These are phyloP conservation scores for Citrus reticulata DNA, from an alignment of 345 rosid species.

Conservation along the genomic window DNA sequence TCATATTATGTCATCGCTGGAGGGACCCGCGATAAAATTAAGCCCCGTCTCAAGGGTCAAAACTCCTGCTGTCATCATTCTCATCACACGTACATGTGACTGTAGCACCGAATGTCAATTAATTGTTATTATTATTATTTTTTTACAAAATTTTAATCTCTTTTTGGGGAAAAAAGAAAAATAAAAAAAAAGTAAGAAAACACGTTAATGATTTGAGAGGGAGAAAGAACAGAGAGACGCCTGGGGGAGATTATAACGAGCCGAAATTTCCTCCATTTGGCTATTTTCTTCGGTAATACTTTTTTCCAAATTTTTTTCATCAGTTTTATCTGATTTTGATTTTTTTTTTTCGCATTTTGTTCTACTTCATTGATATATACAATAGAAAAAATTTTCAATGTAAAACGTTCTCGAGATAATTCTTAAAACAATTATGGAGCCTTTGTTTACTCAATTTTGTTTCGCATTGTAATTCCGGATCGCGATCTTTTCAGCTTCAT, in stretches of 20 bases:
- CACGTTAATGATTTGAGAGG: not conserved
- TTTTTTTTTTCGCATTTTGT: not conserved
- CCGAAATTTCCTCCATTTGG: not conserved
- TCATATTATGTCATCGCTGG: no score
- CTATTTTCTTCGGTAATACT: not conserved
- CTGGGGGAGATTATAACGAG: not conserved
- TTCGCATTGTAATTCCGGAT: not conserved
- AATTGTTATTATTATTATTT: no score
- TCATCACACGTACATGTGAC: no score
- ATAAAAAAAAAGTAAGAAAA: not conserved
- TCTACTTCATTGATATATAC: not conserved
- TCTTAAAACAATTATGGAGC: not conserved
- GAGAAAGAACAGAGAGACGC: not conserved
- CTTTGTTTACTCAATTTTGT: not conserved
- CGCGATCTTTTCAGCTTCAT: not conserved
- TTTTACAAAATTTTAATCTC: not conserved
- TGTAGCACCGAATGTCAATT: no score
- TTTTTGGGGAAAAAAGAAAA: no score
- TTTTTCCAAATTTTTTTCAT: not conserved
- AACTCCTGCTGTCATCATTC: no score
- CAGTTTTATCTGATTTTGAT: not conserved
- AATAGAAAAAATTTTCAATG: no score
- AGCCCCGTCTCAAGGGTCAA: no score
- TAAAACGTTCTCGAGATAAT: not conserved
- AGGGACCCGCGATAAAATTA: no score